These are phyloP conservation scores for Aspergillus sp. DNA, from an alignment of 2,329 filamentous ascomycete species.

Conservation along the genomic window DNA sequence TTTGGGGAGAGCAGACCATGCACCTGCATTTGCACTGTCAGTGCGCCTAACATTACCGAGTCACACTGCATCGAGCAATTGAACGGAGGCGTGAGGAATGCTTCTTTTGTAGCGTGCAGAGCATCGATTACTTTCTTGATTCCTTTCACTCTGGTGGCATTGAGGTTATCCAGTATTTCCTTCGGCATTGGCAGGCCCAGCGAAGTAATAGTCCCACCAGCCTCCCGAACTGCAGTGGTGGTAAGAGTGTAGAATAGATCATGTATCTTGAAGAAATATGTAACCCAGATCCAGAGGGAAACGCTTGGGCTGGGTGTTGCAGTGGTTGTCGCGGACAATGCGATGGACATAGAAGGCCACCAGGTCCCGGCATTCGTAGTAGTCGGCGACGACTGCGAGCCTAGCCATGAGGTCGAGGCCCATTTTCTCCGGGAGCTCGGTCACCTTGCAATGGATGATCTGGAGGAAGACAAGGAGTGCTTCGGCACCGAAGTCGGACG, in stretches of 20 bases:
- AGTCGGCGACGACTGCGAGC: slow-evolving; percentile 6
- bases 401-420: slow-evolving; percentile 7
- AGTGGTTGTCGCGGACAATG: not conserved
- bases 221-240: not conserved
- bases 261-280: not conserved
- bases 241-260: not conserved
- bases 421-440: slow-evolving; percentile 5
- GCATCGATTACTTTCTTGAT: not conserved
- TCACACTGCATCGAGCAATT: too few relatives aligned
- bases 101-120: not conserved
- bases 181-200: not conserved
- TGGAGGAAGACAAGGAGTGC: slow-evolving; percentile 13
- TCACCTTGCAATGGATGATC: slow-evolving; percentile 11
- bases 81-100: too few relatives aligned
- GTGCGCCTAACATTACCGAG: not conserved
- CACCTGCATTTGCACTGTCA: not conserved
- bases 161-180: not conserved
- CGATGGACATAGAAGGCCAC: not conserved
- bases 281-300: not conserved
- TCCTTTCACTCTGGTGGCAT: not conserved
- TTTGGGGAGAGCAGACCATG: not conserved
- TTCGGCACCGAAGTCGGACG: slow-evolving; percentile 10
- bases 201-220: not conserved
- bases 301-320: not conserved
- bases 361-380: not conserved